phyloP scores from a whole-genome alignment of 1,284 basidiomycete genomes.

The Takashimella tepidaria region DNA sequence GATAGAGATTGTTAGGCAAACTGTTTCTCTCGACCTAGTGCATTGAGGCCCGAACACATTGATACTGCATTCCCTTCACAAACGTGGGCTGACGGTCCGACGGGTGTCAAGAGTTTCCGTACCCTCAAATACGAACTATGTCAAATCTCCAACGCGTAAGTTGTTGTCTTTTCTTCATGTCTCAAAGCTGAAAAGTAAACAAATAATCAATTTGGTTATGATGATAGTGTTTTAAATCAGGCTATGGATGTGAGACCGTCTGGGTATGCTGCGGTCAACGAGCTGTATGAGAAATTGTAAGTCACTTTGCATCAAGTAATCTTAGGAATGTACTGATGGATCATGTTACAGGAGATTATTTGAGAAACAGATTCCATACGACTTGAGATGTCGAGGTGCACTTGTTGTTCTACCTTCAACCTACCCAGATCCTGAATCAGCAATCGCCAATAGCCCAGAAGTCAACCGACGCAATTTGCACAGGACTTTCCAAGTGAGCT shows the following conservation, averaged over 20 bases:
- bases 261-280: slow-evolving; percentile 17
- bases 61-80: slow-evolving; percentile 28
- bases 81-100: slow-evolving; percentile 7
- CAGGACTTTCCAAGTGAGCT: slow-evolving; percentile 24
- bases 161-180: background rate
- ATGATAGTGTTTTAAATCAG: slow-evolving; percentile 19
- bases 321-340: background rate
- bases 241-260: slow-evolving; percentile 20
- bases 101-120: slow-evolving; percentile 15
- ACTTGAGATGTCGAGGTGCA: slow-evolving; percentile 27
- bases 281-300: slow-evolving; percentile 23
- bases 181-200: no score
- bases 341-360: no score
- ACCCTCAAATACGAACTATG: slow-evolving; percentile 29
- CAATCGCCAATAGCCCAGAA: slow-evolving; percentile 20
- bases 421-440: slow-evolving; percentile 21
- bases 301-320: background rate
- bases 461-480: slow-evolving; percentile 18
- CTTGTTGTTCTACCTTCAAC: slow-evolving; percentile 21
- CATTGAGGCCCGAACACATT: slow-evolving; percentile 22
- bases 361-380: slow-evolving; percentile 25
- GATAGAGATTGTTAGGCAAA: slow-evolving; percentile 15
- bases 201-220: background rate
- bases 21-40: slow-evolving; percentile 32
- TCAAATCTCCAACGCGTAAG: slow-evolving; percentile 22